Base-by-base conservation (phyloP, 2,329 filamentous ascomycete species). In the Xylaria arbuscula region DNA sequence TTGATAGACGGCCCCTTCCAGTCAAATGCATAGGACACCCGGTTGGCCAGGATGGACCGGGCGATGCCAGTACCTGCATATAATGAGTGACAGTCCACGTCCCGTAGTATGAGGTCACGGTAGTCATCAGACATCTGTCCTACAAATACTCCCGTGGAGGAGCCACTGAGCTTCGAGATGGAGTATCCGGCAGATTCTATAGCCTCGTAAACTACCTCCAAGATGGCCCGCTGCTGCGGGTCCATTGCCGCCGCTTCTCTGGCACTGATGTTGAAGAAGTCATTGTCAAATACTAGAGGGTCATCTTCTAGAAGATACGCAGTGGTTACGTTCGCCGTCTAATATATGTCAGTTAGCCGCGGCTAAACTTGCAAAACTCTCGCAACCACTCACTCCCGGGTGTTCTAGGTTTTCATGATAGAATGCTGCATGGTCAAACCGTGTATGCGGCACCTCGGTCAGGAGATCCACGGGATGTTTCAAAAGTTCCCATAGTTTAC, bases 351-450 rank as follows among this genome's bases (percentile, higher is more conserved):
- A 34, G 32, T 2, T 13, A 54, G 48, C 24, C 13, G 48, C 17
- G 17, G 7, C 24, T 9, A 36, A n/a, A 55, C n/a, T 32, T 17
- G n/a, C n/a, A 55, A 15, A 38, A 5, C 13, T 28, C 3, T 38
- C 53, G 11, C 11, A 42, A 11, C 11, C 45, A 34, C 59, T 62
- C 36, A 45, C 40, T 5, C 50, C 50, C 2, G 22, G 28, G 13
- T 55, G 60, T 38, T 45, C 38, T 34, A 24, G 19, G 22, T 62
- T 48, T 2, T 24, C 5, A 60, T 81, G 79, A 61, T 78, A 76
- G 71, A 78, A 80, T 10, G 73, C 76, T 7, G 71, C 72, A 19
- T 70, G 71, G 65, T 73, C 78, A 73, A 81, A 81, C 1, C 79
- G 73, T 34, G 75, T 71, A 8, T 64, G 51, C 0, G 80, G 79